Base-by-base conservation (phyloP, 371 early-diverging fungal genomes). In the Rhizopus delemar region DNA sequence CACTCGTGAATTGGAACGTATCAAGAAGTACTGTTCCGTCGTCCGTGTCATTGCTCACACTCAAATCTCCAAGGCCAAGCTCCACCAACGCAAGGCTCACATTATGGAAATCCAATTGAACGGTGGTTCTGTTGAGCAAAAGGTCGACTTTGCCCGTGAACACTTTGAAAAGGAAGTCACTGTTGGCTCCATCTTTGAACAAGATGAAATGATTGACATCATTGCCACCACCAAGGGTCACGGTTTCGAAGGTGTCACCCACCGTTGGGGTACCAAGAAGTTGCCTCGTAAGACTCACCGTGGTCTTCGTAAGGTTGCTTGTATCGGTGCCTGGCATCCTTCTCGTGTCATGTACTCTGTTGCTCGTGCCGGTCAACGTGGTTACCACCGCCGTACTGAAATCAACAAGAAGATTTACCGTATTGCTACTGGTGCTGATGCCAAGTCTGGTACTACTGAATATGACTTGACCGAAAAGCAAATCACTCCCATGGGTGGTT, bases 291-390 rank as follows among this genome's bases (percentile, higher is more conserved):
- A 99, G 94, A 99, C 99, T 50, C 98, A 98, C 85, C 95, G 95
- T 84, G 99, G 99, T 94, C 90, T 97, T 69, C 93, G 99, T 77
- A 99, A 99, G 93, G 99, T 99, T 66, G 99, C 99, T 70, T 99
- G 99, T 93, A 99, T 99, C 77, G 99, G 99, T 82, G 99, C 99
- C 65, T 99, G 99, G 99, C 99, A 99, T 89, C 99, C 99, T 78
- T 87, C 93, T 74, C 92, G 98, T 66, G 99, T 99, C 83, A 96
- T 98, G 97, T 98, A 88, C 91, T 94, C 99, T 57, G 99, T 99
- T 70, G 94, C 99, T 62, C 96, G 99, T 83, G 97, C 99, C 70
- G 99, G 99, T 93, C 99, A 99, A 88, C 87, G 93, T 80, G 99
- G 99, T 86, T 99, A 95, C 94, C 99, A 99, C 83, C 98, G 99